These are phyloP conservation scores for Torrubiella hemipterigena DNA, from an alignment of 2,329 filamentous ascomycete genomes.

Conservation along the genomic window DNA sequence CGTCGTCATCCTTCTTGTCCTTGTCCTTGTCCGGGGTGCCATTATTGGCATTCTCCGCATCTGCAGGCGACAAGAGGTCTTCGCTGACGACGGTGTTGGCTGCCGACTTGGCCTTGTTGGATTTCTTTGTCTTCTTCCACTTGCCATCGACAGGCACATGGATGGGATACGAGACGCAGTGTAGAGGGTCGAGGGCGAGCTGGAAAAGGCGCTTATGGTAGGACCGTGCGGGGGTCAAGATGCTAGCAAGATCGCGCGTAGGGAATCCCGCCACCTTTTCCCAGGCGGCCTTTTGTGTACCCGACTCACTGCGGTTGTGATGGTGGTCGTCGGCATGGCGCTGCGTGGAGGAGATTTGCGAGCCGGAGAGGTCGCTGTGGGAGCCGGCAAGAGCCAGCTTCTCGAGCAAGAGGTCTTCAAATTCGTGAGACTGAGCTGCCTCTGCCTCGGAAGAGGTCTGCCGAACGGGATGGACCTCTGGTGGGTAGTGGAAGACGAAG, in stretches of 20 bases:
- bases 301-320: constrained; percentile 42
- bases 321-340: constrained; percentile 41
- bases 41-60: constrained; percentile 12
- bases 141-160: constrained; percentile 68
- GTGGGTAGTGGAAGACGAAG: constrained; percentile 83
- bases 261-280: constrained; percentile 63
- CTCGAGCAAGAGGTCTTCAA: constrained; percentile 40
- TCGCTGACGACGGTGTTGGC: constrained; percentile 6
- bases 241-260: constrained; percentile 66
- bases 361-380: constrained; percentile 18
- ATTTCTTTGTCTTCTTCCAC: constrained; percentile 55
- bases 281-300: constrained; percentile 52
- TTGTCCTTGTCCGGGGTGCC: constrained; percentile 9
- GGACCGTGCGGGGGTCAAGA: constrained; percentile 62
- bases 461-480: constrained; percentile 30
- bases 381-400: constrained; percentile 26
- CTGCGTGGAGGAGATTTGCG: constrained; percentile 31
- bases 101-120: constrained; percentile 19
- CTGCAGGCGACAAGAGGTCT: constrained; percentile 10
- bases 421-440: constrained; percentile 21
- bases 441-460: constrained; percentile 18
- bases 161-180: constrained; percentile 73
- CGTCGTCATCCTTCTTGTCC: constrained; percentile 32
- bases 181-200: constrained; percentile 65
- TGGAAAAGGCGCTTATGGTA: constrained; percentile 79